Base-by-base conservation (phyloP, 257 asterid species). In the Nicotiana otophora region DNA sequence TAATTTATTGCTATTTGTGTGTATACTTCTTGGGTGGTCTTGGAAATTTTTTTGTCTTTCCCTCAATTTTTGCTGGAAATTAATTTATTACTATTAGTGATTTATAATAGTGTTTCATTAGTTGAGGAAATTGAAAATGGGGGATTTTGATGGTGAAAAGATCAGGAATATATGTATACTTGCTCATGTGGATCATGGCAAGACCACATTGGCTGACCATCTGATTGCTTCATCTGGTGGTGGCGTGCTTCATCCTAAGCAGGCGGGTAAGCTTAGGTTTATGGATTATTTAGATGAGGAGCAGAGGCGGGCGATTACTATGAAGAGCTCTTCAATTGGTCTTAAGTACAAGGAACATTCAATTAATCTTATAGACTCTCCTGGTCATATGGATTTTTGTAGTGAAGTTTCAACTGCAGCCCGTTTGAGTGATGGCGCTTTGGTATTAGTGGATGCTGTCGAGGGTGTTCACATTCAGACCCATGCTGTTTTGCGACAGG, bases 381-480 rank as follows among this genome's bases (percentile, higher is more conserved):
- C 99, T 0, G 99, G 99, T 14, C 99, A 95, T 81, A 95, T 95
- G 98, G 99, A 95, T 81, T 95, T 95, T 83, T 95, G 99, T 75
- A 91, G 99, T 88, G 99, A 95, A 90, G 99, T 95, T 11, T 95
- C 99, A 5, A 94, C 98, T 11, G 99, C 99, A 15, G 99, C 99
- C 0, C 90, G 99, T 81, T 88, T 95, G 92, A 95, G 98, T 64
- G 99, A 95, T 83, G 99, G 99, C 60, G 99, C 96, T 8, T 86
- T 95, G 79, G 91, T 95, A 3, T 86, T 95, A 67, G 99, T 95
- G 46, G 99, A 95, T 86, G 95, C 97, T 2, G 98, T 95, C 17
- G 99, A 95, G 82, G 99, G 98, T 42, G 99, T 95, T 86, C 99
- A 95, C 67, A 95, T 95, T 86, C 99, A 95, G 89, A 95, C 99